Evolutionary conservation across 2,329 filamentous ascomycete species (phyloP).

Genomic region (Colletotrichum salicis): DNA sequence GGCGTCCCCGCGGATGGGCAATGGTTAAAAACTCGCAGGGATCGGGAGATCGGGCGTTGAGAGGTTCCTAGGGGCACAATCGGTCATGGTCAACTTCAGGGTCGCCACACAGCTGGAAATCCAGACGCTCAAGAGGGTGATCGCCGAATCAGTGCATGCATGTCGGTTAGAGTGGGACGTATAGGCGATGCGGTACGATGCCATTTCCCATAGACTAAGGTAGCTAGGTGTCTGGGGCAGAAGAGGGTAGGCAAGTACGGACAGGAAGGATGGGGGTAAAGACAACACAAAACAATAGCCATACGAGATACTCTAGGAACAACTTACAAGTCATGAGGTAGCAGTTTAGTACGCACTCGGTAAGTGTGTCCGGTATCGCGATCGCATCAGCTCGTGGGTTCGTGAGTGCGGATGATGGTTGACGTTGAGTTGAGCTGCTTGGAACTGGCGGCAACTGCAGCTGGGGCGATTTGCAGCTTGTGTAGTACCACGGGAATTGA

Average conservation of each 20-base stretch:
- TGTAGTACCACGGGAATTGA: neutral
- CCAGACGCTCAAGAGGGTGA: neutral
- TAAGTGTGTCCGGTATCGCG: neutral
- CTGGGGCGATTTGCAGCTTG: neutral
- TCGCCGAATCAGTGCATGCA: neutral
- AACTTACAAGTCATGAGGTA: constrained; percentile 4
- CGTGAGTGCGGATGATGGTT: neutral
- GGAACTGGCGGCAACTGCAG: neutral
- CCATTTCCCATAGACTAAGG: neutral
- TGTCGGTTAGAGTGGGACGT: neutral
- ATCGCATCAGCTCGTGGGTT: neutral
- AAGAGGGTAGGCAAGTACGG: neutral
- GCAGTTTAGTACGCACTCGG: neutral
- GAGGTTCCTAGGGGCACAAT: neutral
- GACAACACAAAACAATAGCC: neutral
- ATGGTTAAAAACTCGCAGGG: neutral
- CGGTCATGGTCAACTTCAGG: neutral
- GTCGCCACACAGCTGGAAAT: neutral
- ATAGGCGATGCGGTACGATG: neutral
- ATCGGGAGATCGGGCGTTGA: neutral
- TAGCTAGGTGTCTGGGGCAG: no score
- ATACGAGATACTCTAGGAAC: neutral
- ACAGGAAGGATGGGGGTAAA: neutral
- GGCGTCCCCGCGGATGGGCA: constrained; percentile 11
- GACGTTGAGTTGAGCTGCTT: neutral